These are phyloP conservation scores for Fusarium sororula DNA, from an alignment of 2,329 filamentous ascomycete genomes.

Conservation along the genomic window DNA sequence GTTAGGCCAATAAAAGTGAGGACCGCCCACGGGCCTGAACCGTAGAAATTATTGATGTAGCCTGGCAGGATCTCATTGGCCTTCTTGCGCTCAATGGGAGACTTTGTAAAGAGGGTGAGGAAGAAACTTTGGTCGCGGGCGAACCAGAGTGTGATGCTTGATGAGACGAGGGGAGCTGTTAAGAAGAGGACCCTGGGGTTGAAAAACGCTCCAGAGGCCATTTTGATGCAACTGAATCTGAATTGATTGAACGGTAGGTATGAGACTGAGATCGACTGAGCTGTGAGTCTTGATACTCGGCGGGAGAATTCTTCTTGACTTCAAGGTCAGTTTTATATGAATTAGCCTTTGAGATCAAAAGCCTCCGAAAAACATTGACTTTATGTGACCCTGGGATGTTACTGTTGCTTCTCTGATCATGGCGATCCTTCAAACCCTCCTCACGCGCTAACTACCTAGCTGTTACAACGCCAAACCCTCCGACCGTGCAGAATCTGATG, in stretches of 20 bases:
- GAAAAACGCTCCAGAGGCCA: slow-evolving; percentile 52
- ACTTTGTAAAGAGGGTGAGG: slow-evolving; percentile 49
- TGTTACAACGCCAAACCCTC: slow-evolving; percentile 21
- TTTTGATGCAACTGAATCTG: slow-evolving; percentile 18
- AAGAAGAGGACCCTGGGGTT: slow-evolving; percentile 52
- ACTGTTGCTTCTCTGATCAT: not conserved
- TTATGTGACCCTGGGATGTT: not conserved
- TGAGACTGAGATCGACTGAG: not conserved
- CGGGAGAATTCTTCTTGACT: not conserved
- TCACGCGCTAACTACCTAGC: not conserved
- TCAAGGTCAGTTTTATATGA: not conserved
- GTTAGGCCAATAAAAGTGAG: slow-evolving; percentile 49
- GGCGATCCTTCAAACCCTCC: slow-evolving; percentile 1
- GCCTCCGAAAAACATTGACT: slow-evolving; percentile 14
- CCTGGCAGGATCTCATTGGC: slow-evolving; percentile 52
- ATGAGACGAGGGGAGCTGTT: slow-evolving; percentile 57
- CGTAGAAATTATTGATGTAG: slow-evolving; percentile 56
- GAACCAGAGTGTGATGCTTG: slow-evolving; percentile 57
- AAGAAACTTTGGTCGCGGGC: slow-evolving; percentile 57
- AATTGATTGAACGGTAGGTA: not conserved
- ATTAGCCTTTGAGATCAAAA: not conserved
- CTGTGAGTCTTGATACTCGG: not conserved
- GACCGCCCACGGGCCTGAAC: slow-evolving; percentile 46
- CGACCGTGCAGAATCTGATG: slow-evolving; percentile 11
- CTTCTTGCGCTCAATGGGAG: slow-evolving; percentile 40